Base-by-base conservation (phyloP, 2,329 filamentous ascomycete genomes). In the Nectriaceae sp. region DNA sequence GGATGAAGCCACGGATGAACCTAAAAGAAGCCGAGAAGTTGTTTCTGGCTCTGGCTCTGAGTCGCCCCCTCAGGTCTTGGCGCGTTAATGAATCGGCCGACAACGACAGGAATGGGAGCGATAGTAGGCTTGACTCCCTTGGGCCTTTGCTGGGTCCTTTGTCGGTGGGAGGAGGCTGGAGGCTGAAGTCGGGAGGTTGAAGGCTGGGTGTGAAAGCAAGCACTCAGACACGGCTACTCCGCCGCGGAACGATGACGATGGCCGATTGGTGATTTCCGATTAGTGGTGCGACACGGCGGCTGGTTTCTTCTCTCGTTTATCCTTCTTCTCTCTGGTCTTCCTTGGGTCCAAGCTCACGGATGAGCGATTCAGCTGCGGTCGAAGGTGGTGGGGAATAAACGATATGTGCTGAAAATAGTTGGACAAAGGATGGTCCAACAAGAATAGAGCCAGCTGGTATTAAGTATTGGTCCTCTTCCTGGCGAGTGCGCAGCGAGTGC, bases 71-170 rank as follows among this genome's bases (percentile, higher is more conserved):
- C 49, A 44, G 51, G 47, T 51, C 51, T 54, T 60, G 55, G 56
- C 50, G 42, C 42, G 46, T 48, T 42, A 52, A 49, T 37, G 47
- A 56, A 53, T 52, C 41, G 54, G 47, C 46, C 49, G 53, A 46
- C 51, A 44, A 52, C 42, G 46, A 42, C 57, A 49, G 53, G 59
- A 62, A 60, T 52, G 50, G 42, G 50, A 54, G 45, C 46, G 45
- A 49, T 50, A 24, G 49, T 43, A 42, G 8, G 10, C 37, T 21
- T 39, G 19, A 21, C 37, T 39, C 37, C 18, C 18, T 39, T 36
- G 33, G 33, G 33, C 16, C 37, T 39, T 20, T 15, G 8, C 20
- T 11, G 37, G 11, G 37, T 10, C n/a, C n/a, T 20, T 39, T 20
- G 37, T 10, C 16, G 33, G 37, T 6, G 37, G 8, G 37, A 21